Evolutionary conservation across 1,139 yeast genomes (phyloP), one percentile per base, ranked within the genome.

Genomic region (Debaryomyces subglobosus): DNA sequence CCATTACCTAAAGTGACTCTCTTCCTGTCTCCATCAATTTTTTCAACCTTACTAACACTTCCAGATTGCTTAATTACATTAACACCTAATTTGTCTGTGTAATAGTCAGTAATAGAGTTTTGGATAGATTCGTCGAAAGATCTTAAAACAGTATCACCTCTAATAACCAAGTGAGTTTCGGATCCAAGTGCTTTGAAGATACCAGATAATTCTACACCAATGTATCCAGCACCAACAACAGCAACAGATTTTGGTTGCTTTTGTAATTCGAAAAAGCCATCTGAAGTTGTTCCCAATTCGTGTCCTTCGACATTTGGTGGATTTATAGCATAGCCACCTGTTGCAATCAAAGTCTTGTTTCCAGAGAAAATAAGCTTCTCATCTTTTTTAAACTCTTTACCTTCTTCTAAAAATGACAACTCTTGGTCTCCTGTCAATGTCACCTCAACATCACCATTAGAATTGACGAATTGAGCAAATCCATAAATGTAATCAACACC

Each of bases 171-270:
- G 65, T 89, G 92, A 44, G 96, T 86, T 58, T 94, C 90, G n/a
- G 92, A 67, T 12, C 96, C 96, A 52, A 94, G 78, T 29, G 91
- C 90, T 55, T 86, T 79, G 82, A 94, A 94, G 41, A 94, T 90
- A 54, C 99, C 99, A 4, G 97, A 88, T 48, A 94, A 80, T 71
- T 94, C 99, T 43, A 91, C 88, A 49, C 97, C 98, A 66, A 94
- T 94, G 73, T 94, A 94, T 42, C 99, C 99, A 35, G 97, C 97
- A 58, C 99, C 99, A 13, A 94, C 96, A 54, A 95, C 79, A 1
- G 96, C 98, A 25, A 94, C 99, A 46, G 84, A 78, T 69, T 89
- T 86, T 44, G 99, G 99, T 71, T 92, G 98, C 42, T 74, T 64
- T 52, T 79, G 84, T 57, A 94, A 76, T 54, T 80, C 82, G 63